Base-by-base conservation (phyloP, 169 alveolate genomes). In the Cryptosporidium baileyi region DNA sequence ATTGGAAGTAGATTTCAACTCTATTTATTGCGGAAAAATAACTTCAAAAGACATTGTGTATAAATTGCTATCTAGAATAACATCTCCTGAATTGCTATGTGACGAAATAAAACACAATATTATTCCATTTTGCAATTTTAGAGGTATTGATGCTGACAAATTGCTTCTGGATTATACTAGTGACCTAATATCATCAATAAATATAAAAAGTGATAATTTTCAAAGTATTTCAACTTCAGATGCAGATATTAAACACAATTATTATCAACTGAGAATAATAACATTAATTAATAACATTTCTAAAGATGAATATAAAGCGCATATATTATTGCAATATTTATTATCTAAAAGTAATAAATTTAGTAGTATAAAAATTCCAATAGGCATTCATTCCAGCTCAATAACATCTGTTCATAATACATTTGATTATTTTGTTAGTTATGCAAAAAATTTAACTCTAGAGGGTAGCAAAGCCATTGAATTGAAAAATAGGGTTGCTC, bases 111-210 rank as follows among this genome's bases (percentile, higher is more conserved):
- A 74, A 24, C 28, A 74, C 22, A 36, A 74, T 28, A 30, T 74
- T 54, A 74, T 54, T n/a, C 85, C 85, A 17, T 74, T 74, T 57
- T 74, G 85, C 30, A 74, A 41, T 32, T 32, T 19, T 26, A 51
- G 85, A 36, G 85, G 85, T 2, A 30, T 74, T 38, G 85, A 74
- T 22, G 30, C 74, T 5, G 85, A 74, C 38, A 3, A 36, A 22
- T 52, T 74, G 0, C 32, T 74, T 13, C 19, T 57, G 40, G 85
- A 74, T 32, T 74, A 74, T 74, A 51, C 54, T 15, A 15, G 32
- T 4, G 85, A 74, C 6, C 44, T 63, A 43, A 54, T 74, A 11
- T 74, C 67, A 2, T 34, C 85, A 1, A 30, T 51, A 2, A 57
- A 52, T 57, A 19, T 26, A 13, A 13, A 30, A 7, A 30, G 40